Conservation (phyloP, 495 filamentous ascomycete genomes). For the Aspergillus diversus region DNA sequence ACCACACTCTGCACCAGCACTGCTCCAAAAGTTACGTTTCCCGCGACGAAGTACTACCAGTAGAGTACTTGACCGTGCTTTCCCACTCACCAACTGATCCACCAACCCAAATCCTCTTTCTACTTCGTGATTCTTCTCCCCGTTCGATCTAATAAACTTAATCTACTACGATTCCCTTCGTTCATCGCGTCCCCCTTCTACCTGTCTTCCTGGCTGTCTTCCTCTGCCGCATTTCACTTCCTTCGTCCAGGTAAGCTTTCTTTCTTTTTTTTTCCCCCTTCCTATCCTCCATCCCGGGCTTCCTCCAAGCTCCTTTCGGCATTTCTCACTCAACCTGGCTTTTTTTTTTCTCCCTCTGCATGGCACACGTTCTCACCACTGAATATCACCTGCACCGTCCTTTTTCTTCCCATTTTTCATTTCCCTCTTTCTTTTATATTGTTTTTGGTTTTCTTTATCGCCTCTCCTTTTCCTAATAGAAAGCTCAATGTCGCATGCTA, state of each 20-base stretch:
- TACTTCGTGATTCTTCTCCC: constrained; percentile 1
- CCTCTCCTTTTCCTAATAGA: constrained; percentile 5
- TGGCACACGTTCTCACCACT: constrained; percentile 4
- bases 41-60: too few species aligned
- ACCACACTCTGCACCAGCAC: background rate
- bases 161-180: background rate
- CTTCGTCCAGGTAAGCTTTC: constrained; percentile 9
- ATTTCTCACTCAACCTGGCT: background rate
- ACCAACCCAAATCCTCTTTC: background rate
- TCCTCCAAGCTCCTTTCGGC: background rate
- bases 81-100: background rate
- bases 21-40: background rate
- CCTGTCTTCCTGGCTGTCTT: constrained; percentile 2
- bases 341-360: background rate
- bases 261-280: constrained; percentile 1
- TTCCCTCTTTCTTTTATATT: constrained; percentile 11
- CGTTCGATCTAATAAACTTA: constrained; percentile 2
- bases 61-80: too few species aligned
- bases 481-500: background rate
- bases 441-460: constrained; percentile 5
- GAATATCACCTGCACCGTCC: constrained; percentile 14
- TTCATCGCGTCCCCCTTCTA: background rate
- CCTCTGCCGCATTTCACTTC: constrained; percentile 5
- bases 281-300: background rate
- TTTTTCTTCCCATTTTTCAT: constrained; percentile 19